Base-by-base conservation (phyloP, 345 rosid genomes). In the Salix arbutifolia region DNA sequence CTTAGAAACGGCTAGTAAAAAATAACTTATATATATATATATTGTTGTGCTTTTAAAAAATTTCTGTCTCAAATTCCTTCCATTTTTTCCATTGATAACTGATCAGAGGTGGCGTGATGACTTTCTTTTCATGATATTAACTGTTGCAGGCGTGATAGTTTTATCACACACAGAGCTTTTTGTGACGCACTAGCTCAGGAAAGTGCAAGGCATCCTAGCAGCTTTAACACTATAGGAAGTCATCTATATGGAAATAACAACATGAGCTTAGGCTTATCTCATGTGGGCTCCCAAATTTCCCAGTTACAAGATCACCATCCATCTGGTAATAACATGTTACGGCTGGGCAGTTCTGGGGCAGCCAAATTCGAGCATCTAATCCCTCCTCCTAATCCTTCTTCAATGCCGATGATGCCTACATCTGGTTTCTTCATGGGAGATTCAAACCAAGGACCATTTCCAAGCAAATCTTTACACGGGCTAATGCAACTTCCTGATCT, bases 151-250 rank as follows among this genome's bases (percentile, higher is more conserved):
- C 77, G 82, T 61, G 82, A 79, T 46, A 78, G 81, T 25, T 78
- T 78, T 67, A 78, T 73, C 28, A 78, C 81, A 21, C 81, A 78
- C 33, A 60, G 81, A 16, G 81, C 81, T 14, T 78, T 78, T 38
- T 78, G 81, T 46, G 81, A 78, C 69, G 81, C 81, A 26, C 64
- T 79, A 61, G 82, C 82, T 35, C 82, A 79, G 75, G 82, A 79
- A 28, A 79, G 65, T 69, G 78, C 82, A 58, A 74, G 82, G 52
- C 73, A 79, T 62, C 75, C 82, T 35, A 10, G 74, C 14, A 61
- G 30, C 77, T 44, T 78, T 23, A 67, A 30, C 60, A 26, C 81
- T 31, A 53, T 72, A 18, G 81, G 73, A 68, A 42, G 46, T 25
- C 78, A 79, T 74, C 72, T 79, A 1, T 79, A 60, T 69, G 82